Base-by-base conservation (phyloP, 768 basidiomycete genomes). In the Candolleomyces aberdarensis region DNA sequence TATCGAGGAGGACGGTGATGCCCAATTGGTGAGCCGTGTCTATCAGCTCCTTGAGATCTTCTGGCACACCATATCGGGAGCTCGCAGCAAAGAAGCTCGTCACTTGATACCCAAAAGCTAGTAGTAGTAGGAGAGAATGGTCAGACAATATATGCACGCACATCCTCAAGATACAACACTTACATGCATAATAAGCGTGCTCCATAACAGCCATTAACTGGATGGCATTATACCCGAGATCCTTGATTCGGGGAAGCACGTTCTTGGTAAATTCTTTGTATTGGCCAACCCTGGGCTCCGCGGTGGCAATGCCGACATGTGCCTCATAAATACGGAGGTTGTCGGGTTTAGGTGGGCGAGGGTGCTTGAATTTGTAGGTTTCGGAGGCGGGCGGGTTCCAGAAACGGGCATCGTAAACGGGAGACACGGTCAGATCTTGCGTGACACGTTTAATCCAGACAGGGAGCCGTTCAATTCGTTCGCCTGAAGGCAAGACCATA, bases 161-260 rank as follows among this genome's bases (percentile, higher is more conserved):
- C 8, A 11, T 29, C 13, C 10, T 4, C 51, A 55, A 51, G 54
- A 32, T n/a, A 53, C 14, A 76, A 53, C 14, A 76, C 91, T 67
- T 66, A 95, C 94, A 98, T 63, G 95, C 95, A 74, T 98, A 98
- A 73, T 98, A 98, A 2, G 96, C 92, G 70, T 98, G 95, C 72
- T 97, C 95, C 94, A 97, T 96, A 62, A 97, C 81, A 15, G 94
- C 97, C 97, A 99, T 99, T 66, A 98, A 82, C 75, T 99, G 97
- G 64, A 99, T 98, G 57, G 88, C 86, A 71, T 98, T 99, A 76
- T 99, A 99, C 9, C 95, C 97, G 26, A 98, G 81, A 60, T 86
- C 85, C 72, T 88, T 87, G 72, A 99, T 98, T 63, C 96, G 82
- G 49, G 91, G 92, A 19, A 99, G 81, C 50, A 91, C 75, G 69